Evolutionary conservation across 495 filamentous ascomycete genomes (phyloP).

Genomic region (Neurospora pannonica): DNA sequence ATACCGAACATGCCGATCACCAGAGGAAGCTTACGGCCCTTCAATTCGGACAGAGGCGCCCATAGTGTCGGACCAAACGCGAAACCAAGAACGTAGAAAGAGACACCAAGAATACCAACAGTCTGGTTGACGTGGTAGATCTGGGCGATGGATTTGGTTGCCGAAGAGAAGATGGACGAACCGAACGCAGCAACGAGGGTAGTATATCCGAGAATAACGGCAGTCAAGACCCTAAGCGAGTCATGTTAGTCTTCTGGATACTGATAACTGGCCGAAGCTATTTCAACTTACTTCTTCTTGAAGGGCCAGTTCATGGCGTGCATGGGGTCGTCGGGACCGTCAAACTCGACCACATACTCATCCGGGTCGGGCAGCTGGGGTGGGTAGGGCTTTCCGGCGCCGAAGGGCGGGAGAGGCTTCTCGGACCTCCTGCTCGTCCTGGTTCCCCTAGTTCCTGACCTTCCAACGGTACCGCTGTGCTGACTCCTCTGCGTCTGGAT

Average conservation of each 20-base stretch:
- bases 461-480: slow-evolving; percentile 67
- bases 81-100: slow-evolving; percentile 63
- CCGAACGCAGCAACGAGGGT: slow-evolving; percentile 69
- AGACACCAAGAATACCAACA: slow-evolving; percentile 57
- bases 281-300: slow-evolving; percentile 55
- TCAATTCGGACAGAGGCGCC: slow-evolving; percentile 71
- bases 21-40: slow-evolving; percentile 63
- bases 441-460: slow-evolving; percentile 21
- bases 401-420: slow-evolving; percentile 51
- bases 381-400: slow-evolving; percentile 71
- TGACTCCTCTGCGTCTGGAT: slow-evolving; percentile 68
- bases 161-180: slow-evolving; percentile 58
- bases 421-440: slow-evolving; percentile 38
- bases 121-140: slow-evolving; percentile 48
- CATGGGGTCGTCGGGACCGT: slow-evolving; percentile 65
- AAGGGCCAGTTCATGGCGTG: slow-evolving; percentile 80
- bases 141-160: slow-evolving; percentile 41
- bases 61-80: slow-evolving; percentile 55
- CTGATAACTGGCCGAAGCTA: background rate
- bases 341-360: slow-evolving; percentile 83
- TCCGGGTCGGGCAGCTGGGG: slow-evolving; percentile 62
- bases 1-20: slow-evolving; percentile 71
- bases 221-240: slow-evolving; percentile 45
- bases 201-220: slow-evolving; percentile 67
- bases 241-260: slow-evolving; percentile 12